These are phyloP conservation scores for Letharia lupina DNA, from an alignment of 495 filamentous ascomycete genomes.

Conservation along the genomic window DNA sequence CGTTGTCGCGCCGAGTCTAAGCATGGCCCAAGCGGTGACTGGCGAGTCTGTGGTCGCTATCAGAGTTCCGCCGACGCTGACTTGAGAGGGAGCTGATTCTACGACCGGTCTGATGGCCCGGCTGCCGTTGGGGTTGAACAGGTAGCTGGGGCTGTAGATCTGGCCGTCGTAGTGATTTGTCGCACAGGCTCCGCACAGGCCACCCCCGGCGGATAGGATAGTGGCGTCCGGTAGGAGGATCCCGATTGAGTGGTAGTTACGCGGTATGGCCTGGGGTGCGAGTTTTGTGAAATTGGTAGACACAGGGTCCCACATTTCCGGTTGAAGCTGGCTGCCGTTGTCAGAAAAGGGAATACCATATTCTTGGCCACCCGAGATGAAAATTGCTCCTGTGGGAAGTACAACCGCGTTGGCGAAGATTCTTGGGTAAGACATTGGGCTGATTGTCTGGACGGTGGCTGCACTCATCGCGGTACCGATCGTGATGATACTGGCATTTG, in stretches of 20 bases:
- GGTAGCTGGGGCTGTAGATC: conserved; percentile 50
- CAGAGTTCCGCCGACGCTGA: conserved; percentile 29
- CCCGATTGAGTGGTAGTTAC: conserved; percentile 50
- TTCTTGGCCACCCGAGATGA: conserved; percentile 48
- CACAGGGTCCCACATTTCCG: conserved; percentile 46
- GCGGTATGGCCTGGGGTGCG: conserved; percentile 34
- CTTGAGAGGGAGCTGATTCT: conserved; percentile 20
- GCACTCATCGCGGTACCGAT: conserved; percentile 29
- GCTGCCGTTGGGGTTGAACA: conserved; percentile 38
- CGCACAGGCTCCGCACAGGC: conserved; percentile 44
- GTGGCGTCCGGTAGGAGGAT: conserved; percentile 50
- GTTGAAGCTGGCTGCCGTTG: conserved; percentile 32
- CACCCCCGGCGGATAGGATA: conserved; percentile 48
- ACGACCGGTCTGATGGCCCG: conserved; percentile 37
- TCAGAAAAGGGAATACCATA: conserved; percentile 44
- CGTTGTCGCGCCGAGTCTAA: conserved; percentile 42
- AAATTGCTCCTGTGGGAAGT: conserved; percentile 49
- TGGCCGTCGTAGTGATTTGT: conserved; percentile 52
- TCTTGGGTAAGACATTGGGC: conserved; percentile 40
- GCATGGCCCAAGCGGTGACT: conserved; percentile 29
- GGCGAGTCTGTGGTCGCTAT: conserved; percentile 30
- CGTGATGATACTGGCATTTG: conserved; percentile 43
- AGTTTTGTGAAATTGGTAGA: conserved; percentile 35
- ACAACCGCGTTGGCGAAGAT: conserved; percentile 48
- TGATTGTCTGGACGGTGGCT: conserved; percentile 28